These are phyloP conservation scores for Kwoniella dejecticola DNA, from an alignment of 768 basidiomycete species.

Conservation along the genomic window DNA sequence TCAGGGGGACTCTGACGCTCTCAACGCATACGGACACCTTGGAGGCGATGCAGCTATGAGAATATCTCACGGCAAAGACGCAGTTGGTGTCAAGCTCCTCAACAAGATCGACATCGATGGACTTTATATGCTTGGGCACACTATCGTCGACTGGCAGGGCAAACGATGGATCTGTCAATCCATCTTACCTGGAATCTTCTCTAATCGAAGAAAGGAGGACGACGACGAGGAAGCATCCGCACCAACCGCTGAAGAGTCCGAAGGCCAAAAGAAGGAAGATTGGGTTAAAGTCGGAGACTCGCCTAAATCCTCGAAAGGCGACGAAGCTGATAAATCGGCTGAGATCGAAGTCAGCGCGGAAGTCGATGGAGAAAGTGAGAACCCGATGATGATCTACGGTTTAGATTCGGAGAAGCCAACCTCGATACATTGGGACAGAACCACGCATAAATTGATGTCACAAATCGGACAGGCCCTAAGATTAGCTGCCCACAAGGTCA, in stretches of 20 bases:
- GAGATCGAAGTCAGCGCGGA: conserved; percentile 17
- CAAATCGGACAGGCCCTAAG: conserved; percentile 55
- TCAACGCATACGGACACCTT: conserved; percentile 56
- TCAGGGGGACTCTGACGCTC: conserved; percentile 56
- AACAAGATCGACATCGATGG: conserved; percentile 58
- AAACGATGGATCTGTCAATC: conserved; percentile 59
- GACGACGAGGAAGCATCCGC: conserved; percentile 35
- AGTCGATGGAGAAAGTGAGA: conserved; percentile 38
- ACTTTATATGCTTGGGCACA: conserved; percentile 56
- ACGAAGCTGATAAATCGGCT: conserved; percentile 19
- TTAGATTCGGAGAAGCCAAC: conserved; percentile 56
- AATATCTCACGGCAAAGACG: conserved; percentile 58
- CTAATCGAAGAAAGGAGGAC: conserved; percentile 41
- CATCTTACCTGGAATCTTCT: conserved; percentile 59
- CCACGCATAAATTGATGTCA: conserved; percentile 55
- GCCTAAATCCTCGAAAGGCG: conserved; percentile 21
- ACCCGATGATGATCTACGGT: conserved; percentile 59
- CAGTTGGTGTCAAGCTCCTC: conserved; percentile 56
- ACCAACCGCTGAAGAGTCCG: conserved; percentile 15
- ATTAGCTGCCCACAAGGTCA: conserved; percentile 57
- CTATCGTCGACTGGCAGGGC: conserved; percentile 58
- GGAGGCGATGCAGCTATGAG: conserved; percentile 59
- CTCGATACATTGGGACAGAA: conserved; percentile 55
- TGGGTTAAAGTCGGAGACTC: conserved; percentile 49
- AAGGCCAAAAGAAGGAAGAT: conserved; percentile 50